A percentile compares a stretch with the other conserved stretches of the same genome.
These are phyloP conservation scores for Chrysoporthe austroafricana DNA, from an alignment of 2,329 filamentous ascomycete species.

Conservation along the genomic window DNA sequence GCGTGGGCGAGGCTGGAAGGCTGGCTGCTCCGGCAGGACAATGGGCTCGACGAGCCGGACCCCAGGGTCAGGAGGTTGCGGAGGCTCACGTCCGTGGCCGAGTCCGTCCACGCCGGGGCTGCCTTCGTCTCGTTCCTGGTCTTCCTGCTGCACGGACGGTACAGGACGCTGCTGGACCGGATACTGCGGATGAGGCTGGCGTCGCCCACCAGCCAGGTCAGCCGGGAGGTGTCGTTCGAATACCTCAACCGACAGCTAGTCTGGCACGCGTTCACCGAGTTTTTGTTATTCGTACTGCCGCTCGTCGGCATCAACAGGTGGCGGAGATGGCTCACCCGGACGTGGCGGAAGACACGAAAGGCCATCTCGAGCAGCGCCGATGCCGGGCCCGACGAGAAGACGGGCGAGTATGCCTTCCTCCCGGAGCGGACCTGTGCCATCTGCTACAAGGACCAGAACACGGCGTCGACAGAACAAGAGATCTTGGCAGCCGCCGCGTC, in stretches of 20 bases:
- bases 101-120: constrained; percentile 77
- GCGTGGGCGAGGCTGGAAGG: constrained; percentile 91
- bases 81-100: constrained; percentile 68
- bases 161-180: constrained; percentile 87
- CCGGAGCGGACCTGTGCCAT: constrained; percentile 95
- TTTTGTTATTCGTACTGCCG: constrained; percentile 94
- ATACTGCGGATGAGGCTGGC: constrained; percentile 82
- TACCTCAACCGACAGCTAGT: constrained; percentile 97
- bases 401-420: constrained; percentile 80
- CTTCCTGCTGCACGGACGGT: constrained; percentile 88
- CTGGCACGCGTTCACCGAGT: constrained; percentile 99
- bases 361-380: constrained; percentile 55
- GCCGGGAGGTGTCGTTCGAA: constrained; percentile 92
- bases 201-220: constrained; percentile 82
- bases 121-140: constrained; percentile 85
- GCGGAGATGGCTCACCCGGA: constrained; percentile 84
- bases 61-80: constrained; percentile 61
- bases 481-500: constrained; percentile 68
- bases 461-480: constrained; percentile 74
- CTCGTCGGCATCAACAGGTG: constrained; percentile 94
- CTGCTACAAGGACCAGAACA: constrained; percentile 93
- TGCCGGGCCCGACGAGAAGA: constrained; percentile 47
- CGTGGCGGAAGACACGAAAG: constrained; percentile 80
- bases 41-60: constrained; percentile 69
- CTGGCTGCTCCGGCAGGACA: constrained; percentile 77